These are phyloP conservation scores for Candida glaebosa DNA, from an alignment of 805 yeast genomes.

Conservation along the genomic window DNA sequence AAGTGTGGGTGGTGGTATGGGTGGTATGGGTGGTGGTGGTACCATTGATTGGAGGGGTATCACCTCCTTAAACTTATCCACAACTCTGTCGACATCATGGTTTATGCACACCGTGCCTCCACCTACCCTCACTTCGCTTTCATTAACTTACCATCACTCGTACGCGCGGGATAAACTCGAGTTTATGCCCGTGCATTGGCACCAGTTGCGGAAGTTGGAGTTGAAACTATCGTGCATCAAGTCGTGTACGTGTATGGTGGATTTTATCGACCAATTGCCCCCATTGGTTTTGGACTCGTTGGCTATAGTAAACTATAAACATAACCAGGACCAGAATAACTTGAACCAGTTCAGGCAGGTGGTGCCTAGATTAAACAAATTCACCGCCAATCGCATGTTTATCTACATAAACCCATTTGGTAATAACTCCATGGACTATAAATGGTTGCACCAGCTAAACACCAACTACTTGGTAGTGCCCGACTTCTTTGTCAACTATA, in stretches of 20 bases:
- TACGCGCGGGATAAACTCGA: neutral
- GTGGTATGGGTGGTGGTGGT: neutral
- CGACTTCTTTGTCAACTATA: slow-evolving; percentile 4
- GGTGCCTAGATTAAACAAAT: neutral
- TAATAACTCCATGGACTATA: neutral
- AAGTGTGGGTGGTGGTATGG: neutral
- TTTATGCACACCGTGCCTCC: neutral
- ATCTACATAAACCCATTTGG: slow-evolving; percentile 3
- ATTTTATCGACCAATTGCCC: slow-evolving; percentile 2
- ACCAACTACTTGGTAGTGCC: slow-evolving; percentile 1
- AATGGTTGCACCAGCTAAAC: neutral
- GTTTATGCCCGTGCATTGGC: neutral
- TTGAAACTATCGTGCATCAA: slow-evolving; percentile 2
- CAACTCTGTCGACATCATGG: neutral
- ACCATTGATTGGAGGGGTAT: no score
- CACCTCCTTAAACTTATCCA: neutral
- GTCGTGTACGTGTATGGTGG: slow-evolving; percentile 1
- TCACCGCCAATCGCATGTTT: neutral
- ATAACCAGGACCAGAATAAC: neutral
- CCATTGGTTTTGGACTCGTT: slow-evolving; percentile 1
- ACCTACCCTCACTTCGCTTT: neutral
- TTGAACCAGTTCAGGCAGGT: slow-evolving; percentile 2
- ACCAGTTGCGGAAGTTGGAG: slow-evolving; percentile 1
- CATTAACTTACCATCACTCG: neutral
- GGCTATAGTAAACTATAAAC: slow-evolving; percentile 1